phyloP scores from a whole-genome alignment of 163 green algal species.

The Botryococcus braunii region DNA sequence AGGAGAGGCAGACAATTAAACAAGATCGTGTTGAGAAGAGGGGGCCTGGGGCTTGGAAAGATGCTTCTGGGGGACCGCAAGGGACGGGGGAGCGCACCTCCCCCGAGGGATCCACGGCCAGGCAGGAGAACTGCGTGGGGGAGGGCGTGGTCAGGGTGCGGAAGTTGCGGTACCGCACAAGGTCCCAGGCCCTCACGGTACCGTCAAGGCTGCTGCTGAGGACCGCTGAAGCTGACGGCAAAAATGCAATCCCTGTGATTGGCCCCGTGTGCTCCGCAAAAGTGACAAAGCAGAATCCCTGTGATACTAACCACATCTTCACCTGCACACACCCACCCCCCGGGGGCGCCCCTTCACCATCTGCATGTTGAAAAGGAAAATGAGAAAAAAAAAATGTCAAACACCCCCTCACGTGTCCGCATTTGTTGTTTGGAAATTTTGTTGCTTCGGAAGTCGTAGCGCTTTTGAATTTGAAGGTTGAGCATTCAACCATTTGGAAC shows the following conservation, averaged over 20 bases:
- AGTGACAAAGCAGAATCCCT: slow-evolving; percentile 91
- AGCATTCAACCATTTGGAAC: too few species aligned
- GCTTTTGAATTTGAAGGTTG: too few species aligned
- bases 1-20: too few species aligned
- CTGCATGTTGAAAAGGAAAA: too few species aligned
- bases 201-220: slow-evolving; percentile 66
- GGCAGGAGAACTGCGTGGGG: slow-evolving; percentile 71
- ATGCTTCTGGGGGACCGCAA: too few species aligned
- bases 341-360: too few species aligned
- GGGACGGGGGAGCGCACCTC: slow-evolving; percentile 44
- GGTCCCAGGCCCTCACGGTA: slow-evolving; percentile 89
- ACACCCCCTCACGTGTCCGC: too few species aligned
- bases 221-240: slow-evolving; percentile 42
- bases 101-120: slow-evolving; percentile 73
- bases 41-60: too few species aligned
- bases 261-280: slow-evolving; percentile 83
- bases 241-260: slow-evolving; percentile 73
- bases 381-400: too few species aligned
- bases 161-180: slow-evolving; percentile 93
- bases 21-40: too few species aligned
- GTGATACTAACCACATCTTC: slow-evolving; percentile 80
- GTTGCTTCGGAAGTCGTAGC: too few species aligned
- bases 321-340: slow-evolving; percentile 41
- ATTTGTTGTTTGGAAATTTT: too few species aligned
- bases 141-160: slow-evolving; percentile 78